These are phyloP conservation scores for Triticum urartu DNA, from an alignment of 176 grass and related monocot genomes.

Conservation along the genomic window DNA sequence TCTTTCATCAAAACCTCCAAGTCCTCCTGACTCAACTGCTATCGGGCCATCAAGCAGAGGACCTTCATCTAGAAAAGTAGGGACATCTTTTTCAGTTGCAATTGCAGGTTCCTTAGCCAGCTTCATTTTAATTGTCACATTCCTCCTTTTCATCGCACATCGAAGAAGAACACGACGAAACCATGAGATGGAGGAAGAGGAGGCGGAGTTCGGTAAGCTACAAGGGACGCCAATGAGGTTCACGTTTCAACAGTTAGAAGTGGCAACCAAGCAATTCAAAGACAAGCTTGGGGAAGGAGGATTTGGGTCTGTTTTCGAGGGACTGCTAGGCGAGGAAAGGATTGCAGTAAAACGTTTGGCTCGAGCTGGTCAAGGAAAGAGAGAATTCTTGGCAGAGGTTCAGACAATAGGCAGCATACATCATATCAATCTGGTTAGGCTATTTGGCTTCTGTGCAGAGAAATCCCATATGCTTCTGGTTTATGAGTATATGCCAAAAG, in stretches of 20 bases:
- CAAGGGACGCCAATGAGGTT: constrained; percentile 20
- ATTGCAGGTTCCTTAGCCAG: neutral
- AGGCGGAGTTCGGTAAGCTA: neutral
- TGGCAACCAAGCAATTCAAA: neutral
- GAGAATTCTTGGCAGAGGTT: constrained; percentile 46
- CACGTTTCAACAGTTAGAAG: neutral
- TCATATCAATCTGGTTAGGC: neutral
- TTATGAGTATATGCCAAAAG: no score
- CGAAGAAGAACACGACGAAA: neutral
- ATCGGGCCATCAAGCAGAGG: neutral
- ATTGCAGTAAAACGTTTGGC: constrained; percentile 33
- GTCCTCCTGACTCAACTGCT: neutral
- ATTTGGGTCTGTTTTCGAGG: constrained; percentile 28
- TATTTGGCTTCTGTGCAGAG: neutral
- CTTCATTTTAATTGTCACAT: neutral
- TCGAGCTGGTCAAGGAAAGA: constrained; percentile 17
- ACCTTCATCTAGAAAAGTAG: neutral
- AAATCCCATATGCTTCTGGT: constrained; percentile 16
- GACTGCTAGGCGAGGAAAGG: neutral
- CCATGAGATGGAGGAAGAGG: neutral
- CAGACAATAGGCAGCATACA: constrained; percentile 37
- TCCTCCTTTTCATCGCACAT: neutral
- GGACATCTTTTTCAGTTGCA: neutral
- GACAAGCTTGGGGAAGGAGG: constrained; percentile 24
- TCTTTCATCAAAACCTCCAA: no score